Evolutionary conservation across 1,284 basidiomycete species (phyloP), one percentile per base, ranked within the genome.

Genomic region (Sanghuangporus baumii): DNA sequence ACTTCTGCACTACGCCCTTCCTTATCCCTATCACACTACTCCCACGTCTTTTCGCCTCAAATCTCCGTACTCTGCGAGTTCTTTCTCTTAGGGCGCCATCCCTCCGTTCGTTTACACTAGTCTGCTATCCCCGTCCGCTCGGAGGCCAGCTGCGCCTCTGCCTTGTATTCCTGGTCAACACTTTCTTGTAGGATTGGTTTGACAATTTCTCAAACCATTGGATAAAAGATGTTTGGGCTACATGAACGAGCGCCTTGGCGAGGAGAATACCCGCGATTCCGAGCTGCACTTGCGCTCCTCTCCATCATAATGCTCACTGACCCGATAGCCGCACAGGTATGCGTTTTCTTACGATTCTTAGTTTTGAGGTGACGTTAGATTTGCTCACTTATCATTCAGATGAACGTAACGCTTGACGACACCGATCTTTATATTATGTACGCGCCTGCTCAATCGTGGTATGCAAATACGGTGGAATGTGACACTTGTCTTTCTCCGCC

Each of bases 341-440:
- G 43, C 20, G 18, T 18, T 59, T 34, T 14, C 50, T 26, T 7
- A n/a, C 12, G 8, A 20, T 18, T 46, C 16, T 59, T 18, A 36
- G 38, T 20, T 20, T 31, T 31, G 26, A 31, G 5, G 5, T 31
- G 26, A 31, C 23, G 9, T 41, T 37, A 8, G 2, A 18, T 14
- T 16, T 57, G 2, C 18, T 55, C 20, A 40, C 12, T 4, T 60
- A 6, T n/a, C 23, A 16, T 20, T 26, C n/a, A 62, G 31, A 67
- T 71, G 50, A 81, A 81, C 66, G 66, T 77, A 26, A 81, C 80
- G 4, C 67, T 83, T 36, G 76, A 82, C 62, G 80, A 83, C 66
- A 71, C 73, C 1, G 74, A 79, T 50, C 67, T 74, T 1, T 73
- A 74, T 3, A 78, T 83, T 37, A 56, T 73, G 11, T 83, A 81